phyloP scores from a whole-genome alignment of 192 early-diverging fungal species.

The Linderina pennispora region DNA sequence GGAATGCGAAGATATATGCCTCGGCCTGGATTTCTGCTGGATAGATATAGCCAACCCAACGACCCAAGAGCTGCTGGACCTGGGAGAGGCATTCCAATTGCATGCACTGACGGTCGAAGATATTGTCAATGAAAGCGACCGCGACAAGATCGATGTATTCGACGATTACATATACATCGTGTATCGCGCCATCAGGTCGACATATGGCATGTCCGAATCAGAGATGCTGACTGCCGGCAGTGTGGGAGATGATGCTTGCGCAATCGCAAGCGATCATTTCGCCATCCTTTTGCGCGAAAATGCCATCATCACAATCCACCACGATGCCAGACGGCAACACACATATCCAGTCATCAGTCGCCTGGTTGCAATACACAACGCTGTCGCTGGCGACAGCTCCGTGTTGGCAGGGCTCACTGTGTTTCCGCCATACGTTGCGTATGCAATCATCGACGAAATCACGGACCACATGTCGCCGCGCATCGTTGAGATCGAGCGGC shows the following conservation, averaged over 20 bases:
- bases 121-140: conserved; percentile 76
- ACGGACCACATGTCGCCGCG: conserved; percentile 84
- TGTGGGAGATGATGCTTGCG: no score
- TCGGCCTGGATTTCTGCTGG: no score
- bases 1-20: not conserved
- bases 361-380: conserved; percentile 19
- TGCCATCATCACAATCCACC: conserved; percentile 30
- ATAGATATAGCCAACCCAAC: conserved; percentile 57
- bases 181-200: conserved; percentile 36
- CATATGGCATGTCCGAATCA: no score
- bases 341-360: conserved; percentile 17
- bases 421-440: conserved; percentile 84
- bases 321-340: conserved; percentile 5
- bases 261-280: no score
- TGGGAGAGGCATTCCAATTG: conserved; percentile 60
- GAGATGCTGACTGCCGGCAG: no score
- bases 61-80: conserved; percentile 49
- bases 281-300: no score
- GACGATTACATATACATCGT: conserved; percentile 58
- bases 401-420: conserved; percentile 17
- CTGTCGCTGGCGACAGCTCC: conserved; percentile 2
- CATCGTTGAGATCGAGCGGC: conserved; percentile 78
- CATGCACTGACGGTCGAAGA: conserved; percentile 85
- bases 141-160: conserved; percentile 83
- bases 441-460: conserved; percentile 89